These are phyloP conservation scores for California macrophylla DNA, from an alignment of 441 rosid genomes.

Conservation along the genomic window DNA sequence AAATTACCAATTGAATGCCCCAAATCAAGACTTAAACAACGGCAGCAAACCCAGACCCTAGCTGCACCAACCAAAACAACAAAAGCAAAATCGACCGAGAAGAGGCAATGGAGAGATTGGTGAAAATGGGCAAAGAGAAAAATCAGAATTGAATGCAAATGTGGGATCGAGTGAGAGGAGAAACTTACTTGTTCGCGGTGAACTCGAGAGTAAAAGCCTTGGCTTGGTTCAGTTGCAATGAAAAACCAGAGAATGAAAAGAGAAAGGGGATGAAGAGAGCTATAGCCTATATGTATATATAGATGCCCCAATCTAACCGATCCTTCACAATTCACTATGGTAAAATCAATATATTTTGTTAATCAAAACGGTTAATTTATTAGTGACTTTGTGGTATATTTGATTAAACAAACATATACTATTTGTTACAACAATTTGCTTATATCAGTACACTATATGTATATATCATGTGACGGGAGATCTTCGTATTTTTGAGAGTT, in stretches of 20 bases:
- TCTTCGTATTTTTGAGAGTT: too few relatives aligned
- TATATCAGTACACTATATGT: too few relatives aligned
- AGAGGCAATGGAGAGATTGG: not conserved
- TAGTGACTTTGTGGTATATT: too few relatives aligned
- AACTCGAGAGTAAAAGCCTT: not conserved
- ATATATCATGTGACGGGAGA: too few relatives aligned
- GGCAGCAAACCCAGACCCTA: not conserved
- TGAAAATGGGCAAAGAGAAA: not conserved
- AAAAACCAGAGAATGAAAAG: not conserved
- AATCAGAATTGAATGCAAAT: not conserved
- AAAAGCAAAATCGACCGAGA: not conserved
- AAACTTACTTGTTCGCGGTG: conserved; percentile 1
- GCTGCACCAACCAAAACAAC: not conserved
- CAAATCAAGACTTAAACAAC: not conserved
- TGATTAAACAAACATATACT: too few relatives aligned
- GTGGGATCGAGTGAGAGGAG: conserved; percentile 7
- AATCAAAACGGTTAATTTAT: too few relatives aligned
- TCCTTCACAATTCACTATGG: too few relatives aligned
- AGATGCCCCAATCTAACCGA: not conserved
- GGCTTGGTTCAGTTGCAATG: conserved; percentile 4
- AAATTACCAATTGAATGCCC: not conserved
- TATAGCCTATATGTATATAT: not conserved
- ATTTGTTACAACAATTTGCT: too few relatives aligned
- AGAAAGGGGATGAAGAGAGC: not conserved
- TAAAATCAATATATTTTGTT: too few relatives aligned